Percentiles rank a stretch among this genome's conserved stretches.
Evolutionary conservation across 2,329 filamentous ascomycete species (phyloP).

Genomic region (Hysterium pulicare): DNA sequence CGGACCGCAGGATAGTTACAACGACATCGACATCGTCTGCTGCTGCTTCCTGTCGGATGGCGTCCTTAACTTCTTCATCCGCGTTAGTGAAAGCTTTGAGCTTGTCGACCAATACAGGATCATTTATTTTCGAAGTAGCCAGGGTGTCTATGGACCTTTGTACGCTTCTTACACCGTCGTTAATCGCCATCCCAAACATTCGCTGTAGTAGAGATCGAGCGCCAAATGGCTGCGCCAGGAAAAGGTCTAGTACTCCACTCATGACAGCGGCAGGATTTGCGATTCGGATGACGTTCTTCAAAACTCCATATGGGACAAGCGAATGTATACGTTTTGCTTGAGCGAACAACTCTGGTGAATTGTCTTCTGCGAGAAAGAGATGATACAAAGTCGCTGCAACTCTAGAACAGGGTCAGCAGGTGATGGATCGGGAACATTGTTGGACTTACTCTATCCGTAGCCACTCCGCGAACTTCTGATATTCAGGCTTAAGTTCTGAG

Average conservation of each 20-base stretch:
- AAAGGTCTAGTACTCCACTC: slow-evolving; percentile 91
- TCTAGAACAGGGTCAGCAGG: slow-evolving; percentile 27
- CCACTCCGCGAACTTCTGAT: slow-evolving; percentile 98
- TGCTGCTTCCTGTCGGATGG: slow-evolving; percentile 69
- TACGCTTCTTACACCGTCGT: slow-evolving; percentile 83
- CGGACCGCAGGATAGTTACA: slow-evolving; percentile 78
- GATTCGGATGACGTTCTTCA: slow-evolving; percentile 96
- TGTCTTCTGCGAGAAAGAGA: slow-evolving; percentile 95
- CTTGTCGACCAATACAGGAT: slow-evolving; percentile 74
- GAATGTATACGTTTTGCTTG: slow-evolving; percentile 94
- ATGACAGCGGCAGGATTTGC: slow-evolving; percentile 96
- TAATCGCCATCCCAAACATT: slow-evolving; percentile 87
- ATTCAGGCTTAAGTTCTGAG: slow-evolving; percentile 84
- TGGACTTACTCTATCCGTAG: slow-evolving; percentile 72
- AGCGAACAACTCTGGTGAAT: slow-evolving; percentile 92
- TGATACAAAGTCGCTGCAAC: slow-evolving; percentile 96
- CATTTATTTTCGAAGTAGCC: slow-evolving; percentile 68
- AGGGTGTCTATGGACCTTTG: slow-evolving; percentile 84
- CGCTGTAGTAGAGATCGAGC: slow-evolving; percentile 86
- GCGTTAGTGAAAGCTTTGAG: slow-evolving; percentile 75
- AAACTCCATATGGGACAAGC: slow-evolving; percentile 82
- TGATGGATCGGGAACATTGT: too few relatives aligned
- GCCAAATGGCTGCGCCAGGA: slow-evolving; percentile 92
- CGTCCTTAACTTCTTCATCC: slow-evolving; percentile 69
- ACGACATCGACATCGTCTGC: slow-evolving; percentile 78